Evolutionary conservation across 148 eudicot genomes (phyloP).

Genomic region (Amaranthus hypochondriacus): DNA sequence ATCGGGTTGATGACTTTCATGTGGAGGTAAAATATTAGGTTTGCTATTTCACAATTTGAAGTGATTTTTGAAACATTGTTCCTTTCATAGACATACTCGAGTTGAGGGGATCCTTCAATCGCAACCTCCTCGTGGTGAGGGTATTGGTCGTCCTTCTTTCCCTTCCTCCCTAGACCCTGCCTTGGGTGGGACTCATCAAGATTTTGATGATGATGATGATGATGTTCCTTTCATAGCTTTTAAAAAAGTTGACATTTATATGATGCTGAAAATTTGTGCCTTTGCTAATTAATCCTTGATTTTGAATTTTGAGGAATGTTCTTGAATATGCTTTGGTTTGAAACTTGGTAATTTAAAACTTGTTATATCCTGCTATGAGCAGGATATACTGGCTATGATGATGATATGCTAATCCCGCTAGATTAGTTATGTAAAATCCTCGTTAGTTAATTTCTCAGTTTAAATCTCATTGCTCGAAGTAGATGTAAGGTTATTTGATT

Average conservation of each 20-base stretch:
- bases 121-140: too few relatives aligned
- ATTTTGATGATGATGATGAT: too few relatives aligned
- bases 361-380: not conserved
- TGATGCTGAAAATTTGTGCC: not conserved
- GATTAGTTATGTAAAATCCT: too few relatives aligned
- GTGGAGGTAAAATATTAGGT: not conserved
- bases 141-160: too few relatives aligned
- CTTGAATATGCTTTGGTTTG: not conserved
- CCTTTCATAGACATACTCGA: not conserved
- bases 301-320: not conserved
- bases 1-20: not conserved
- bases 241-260: not conserved
- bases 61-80: conserved; percentile 4
- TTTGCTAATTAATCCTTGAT: not conserved
- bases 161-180: too few relatives aligned
- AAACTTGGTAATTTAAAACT: not conserved
- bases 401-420: too few relatives aligned
- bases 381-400: not conserved
- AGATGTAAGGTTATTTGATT: not conserved
- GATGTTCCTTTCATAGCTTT: not conserved
- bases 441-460: not conserved
- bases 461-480: not conserved
- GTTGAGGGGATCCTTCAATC: too few relatives aligned
- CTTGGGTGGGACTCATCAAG: too few relatives aligned
- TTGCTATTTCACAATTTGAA: conserved; percentile 3